phyloP scores from a whole-genome alignment of 805 yeast species.

The Schwanniomyces occidentalis region DNA sequence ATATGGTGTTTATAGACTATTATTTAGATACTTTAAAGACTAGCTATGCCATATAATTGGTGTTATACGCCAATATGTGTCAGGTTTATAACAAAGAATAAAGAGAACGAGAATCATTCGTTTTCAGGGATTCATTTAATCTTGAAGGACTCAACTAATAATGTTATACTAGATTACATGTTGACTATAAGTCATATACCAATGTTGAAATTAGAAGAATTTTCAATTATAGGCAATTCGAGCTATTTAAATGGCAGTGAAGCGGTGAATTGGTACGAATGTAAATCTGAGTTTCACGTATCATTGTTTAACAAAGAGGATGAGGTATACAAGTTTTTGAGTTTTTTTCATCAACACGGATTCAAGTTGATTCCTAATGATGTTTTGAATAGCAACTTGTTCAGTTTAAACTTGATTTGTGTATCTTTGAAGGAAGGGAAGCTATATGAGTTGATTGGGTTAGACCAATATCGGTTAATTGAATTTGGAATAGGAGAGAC shows the following conservation, averaged over 20 bases:
- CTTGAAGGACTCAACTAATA: neutral
- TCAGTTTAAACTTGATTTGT: neutral
- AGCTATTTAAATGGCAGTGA: constrained; percentile 6
- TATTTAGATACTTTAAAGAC: too few relatives aligned
- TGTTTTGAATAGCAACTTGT: neutral
- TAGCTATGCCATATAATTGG: constrained; percentile 17
- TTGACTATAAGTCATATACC: constrained; percentile 18
- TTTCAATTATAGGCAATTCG: constrained; percentile 10
- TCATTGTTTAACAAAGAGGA: constrained; percentile 1
- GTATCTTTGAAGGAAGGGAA: neutral
- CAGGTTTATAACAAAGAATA: constrained; percentile 17
- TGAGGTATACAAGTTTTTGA: constrained; percentile 8
- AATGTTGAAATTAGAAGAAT: constrained; percentile 4
- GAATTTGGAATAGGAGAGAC: constrained; percentile 2
- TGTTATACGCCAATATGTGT: constrained; percentile 20
- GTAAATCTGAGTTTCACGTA: constrained; percentile 8
- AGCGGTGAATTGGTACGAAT: constrained; percentile 15
- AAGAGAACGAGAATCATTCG: constrained; percentile 15
- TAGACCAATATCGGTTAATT: neutral
- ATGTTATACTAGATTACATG: constrained; percentile 11
- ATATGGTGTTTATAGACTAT: too few relatives aligned
- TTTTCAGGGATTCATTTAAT: constrained; percentile 23
- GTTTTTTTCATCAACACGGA: constrained; percentile 20
- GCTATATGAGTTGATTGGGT: neutral
- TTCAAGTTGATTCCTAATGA: constrained; percentile 23